These are phyloP conservation scores for Tylopilus rubrobrunneus DNA, from an alignment of 768 basidiomycete species.

Conservation along the genomic window DNA sequence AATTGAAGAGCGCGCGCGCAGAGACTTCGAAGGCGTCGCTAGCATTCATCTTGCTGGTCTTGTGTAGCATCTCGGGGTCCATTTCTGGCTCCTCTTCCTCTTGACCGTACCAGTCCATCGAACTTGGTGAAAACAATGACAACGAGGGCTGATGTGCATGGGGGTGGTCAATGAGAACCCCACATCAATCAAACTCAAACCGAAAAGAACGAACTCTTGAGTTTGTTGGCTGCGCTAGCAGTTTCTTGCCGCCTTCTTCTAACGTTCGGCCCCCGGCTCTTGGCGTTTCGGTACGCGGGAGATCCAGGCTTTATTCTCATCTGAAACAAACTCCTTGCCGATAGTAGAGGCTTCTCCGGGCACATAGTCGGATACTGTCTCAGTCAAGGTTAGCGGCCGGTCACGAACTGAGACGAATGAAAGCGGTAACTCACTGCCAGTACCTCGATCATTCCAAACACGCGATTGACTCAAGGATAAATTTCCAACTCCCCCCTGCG, in stretches of 20 bases:
- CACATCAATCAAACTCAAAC: neutral
- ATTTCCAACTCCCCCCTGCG: too few species aligned
- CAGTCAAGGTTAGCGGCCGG: too few species aligned
- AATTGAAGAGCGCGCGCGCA: neutral
- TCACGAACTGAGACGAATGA: too few species aligned
- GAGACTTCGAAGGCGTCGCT: neutral
- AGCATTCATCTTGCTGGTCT: neutral
- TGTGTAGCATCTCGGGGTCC: neutral
- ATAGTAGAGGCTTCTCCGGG: too few species aligned
- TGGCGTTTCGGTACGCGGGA: slow-evolving; percentile 6
- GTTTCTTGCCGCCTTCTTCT: slow-evolving; percentile 7
- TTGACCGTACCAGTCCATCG: slow-evolving; percentile 1
- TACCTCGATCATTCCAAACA: too few species aligned
- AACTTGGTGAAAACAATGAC: slow-evolving; percentile 9
- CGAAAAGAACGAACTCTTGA: neutral
- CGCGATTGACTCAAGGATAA: too few species aligned
- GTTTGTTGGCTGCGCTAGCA: neutral
- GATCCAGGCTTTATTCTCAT: too few species aligned
- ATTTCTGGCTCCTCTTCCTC: neutral
- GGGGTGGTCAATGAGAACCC: too few species aligned
- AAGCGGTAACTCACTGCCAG: too few species aligned
- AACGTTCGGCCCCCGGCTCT: slow-evolving; percentile 4
- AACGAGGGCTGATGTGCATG: neutral
- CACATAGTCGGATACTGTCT: too few species aligned
- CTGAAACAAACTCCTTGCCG: too few species aligned